These are phyloP conservation scores for Botryotinia globosa DNA, from an alignment of 2,329 filamentous ascomycete species.

Conservation along the genomic window DNA sequence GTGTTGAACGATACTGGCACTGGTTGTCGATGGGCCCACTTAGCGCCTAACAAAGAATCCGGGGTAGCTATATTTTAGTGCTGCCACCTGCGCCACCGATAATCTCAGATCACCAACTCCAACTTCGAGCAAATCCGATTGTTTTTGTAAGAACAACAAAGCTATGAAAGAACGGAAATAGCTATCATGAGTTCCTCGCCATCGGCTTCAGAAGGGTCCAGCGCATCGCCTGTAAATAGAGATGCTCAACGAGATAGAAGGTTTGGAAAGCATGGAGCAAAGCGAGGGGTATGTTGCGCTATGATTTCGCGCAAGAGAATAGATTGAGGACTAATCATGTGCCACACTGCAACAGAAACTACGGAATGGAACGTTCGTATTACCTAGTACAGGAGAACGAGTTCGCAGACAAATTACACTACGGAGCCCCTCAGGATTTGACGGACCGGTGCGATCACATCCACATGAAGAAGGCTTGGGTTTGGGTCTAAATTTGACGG, in stretches of 20 bases:
- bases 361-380: slow-evolving; percentile 81
- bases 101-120: background rate
- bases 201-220: slow-evolving; percentile 5
- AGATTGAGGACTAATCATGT: slow-evolving; percentile 1
- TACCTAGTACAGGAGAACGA: slow-evolving; percentile 82
- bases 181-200: slow-evolving; percentile 17
- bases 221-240: slow-evolving; percentile 4
- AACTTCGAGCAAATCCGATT: background rate
- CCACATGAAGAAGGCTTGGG: slow-evolving; percentile 18
- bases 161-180: slow-evolving; percentile 15
- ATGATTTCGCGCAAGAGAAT: slow-evolving; percentile 32
- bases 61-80: slow-evolving; percentile 10
- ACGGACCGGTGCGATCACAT: slow-evolving; percentile 24
- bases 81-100: slow-evolving; percentile 1
- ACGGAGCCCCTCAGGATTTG: slow-evolving; percentile 49
- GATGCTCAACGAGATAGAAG: slow-evolving; percentile 17
- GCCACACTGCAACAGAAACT: slow-evolving; percentile 55
- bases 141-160: background rate
- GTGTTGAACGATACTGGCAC: background rate
- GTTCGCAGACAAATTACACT: slow-evolving; percentile 77
- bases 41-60: slow-evolving; percentile 7
- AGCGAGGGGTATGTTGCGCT: slow-evolving; percentile 16
- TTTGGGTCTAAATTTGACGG: slow-evolving; percentile 11
- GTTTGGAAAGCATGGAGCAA: slow-evolving; percentile 13
- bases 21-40: background rate